Base-by-base conservation (phyloP, 164 flowering plant genomes). In the Akebia trifoliata region DNA sequence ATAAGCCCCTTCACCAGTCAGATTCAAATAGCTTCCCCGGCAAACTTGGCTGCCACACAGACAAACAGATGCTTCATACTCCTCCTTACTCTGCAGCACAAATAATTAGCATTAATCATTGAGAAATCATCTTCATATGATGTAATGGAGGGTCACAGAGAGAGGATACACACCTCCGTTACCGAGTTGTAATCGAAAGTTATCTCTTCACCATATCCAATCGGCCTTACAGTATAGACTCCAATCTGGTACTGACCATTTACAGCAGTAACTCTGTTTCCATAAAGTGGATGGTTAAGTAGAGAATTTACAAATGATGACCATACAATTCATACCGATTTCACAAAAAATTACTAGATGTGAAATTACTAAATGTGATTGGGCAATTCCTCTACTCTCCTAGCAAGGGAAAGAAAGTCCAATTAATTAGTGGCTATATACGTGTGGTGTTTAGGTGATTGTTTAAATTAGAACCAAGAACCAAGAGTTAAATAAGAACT, bases 161-260 rank as follows among this genome's bases (percentile, higher is more conserved):
- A 56, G 39, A 62, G 51, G 55, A 58, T 14, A 74, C 76, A 57
- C 14, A 90, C 99, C 99, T 94, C 99, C 8, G 99, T 94, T 28
- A 94, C 97, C 48, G 99, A 94, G 70, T 94, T 94, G 66, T 94
- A 94, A 72, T 94, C 99, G 76, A 94, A 94, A 17, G 99, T 86
- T 61, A 94, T 78, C 81, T 94, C 99, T 70, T 94, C 99, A 21
- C 99, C 96, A 72, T 78, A 70, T 39, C 69, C 78, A 66, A 94
- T 88, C 38, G 80, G 80, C 34, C 95, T 81, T 17, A 88, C 76
- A 57, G 84, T 55, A 68, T 94, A 87, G 14, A 94, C 89, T 49
- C 99, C 99, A 72, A 94, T 94, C 78, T 94, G 99, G 74, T 94
- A 94, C 50, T 82, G 93, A 56, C 99, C 96, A 76, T 80, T 87